Base-by-base conservation (phyloP, 129 eudicot species). In the Pulicaria dysenterica region DNA sequence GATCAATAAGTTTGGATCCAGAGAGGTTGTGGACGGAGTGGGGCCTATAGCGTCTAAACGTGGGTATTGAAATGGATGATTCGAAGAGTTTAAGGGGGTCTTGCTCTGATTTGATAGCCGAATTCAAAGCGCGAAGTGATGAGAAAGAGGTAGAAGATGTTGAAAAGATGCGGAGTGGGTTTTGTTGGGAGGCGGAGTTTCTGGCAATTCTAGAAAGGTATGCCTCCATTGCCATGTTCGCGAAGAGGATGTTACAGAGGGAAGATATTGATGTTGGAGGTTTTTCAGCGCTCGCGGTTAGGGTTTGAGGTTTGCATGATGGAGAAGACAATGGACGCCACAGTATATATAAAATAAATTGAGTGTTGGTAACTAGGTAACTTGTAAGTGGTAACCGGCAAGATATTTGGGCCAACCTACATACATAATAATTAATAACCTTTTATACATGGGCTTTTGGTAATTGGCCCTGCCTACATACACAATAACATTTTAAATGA, bases 21-120 rank as follows among this genome's bases (percentile, higher is more conserved):
- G 75, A 34, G 3, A 84, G 78, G 31, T 84, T 84, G 63, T 73
- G 80, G 15, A 84, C 75, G 8, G 85, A 70, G 41, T 80, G 68
- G 36, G 88, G 85, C 3, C 78, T 81, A 46, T 77, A 69, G 70
- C 88, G 88, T 53, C 78, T 73, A 45, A 73, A 84, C 0, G 69
- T 59, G 71, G 88, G 80, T 8, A 77, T 70, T 5, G 88, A 64
- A 57, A 77, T 34, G 34, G 77, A 74, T 7, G 80, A 77, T 59
- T 78, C 69, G 63, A 84, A 68, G 40, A 84, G 63, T 0, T 80
- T 84, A n/a, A 48, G 14, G 4, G 88, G 88, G 72, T 84, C 83
- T 42, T 48, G 17, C n/a, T 76, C 83, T 24, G 75, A 72, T 59
- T 72, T 68, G 75, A 84, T 77, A 38, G 68, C 73, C 2, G 85